Evolutionary conservation across 1,139 yeast species (phyloP).

Genomic region (Ogataea hybrid): DNA sequence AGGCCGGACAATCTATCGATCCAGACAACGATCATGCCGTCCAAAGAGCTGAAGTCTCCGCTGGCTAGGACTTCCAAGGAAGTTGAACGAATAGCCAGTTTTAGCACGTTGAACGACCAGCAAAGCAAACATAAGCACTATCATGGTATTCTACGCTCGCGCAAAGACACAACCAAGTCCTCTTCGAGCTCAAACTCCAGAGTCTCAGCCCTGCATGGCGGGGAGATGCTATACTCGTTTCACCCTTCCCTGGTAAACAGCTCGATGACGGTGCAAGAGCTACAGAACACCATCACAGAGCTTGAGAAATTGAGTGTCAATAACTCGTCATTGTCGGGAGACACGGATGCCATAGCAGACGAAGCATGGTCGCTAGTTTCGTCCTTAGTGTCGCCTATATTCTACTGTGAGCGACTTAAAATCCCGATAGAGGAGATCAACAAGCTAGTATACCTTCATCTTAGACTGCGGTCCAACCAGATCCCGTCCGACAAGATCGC

Average conservation of each 20-base stretch:
- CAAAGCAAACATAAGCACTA: conserved; percentile 24
- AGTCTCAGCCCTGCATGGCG: conserved; percentile 16
- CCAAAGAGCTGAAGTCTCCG: conserved; percentile 36
- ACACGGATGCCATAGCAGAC: conserved; percentile 45
- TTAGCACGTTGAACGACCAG: conserved; percentile 12
- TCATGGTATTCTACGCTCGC: conserved; percentile 27
- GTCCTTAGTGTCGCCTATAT: conserved; percentile 44
- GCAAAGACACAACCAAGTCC: conserved; percentile 31
- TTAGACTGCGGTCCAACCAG: conserved; percentile 38
- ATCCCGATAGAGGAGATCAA: conserved; percentile 59
- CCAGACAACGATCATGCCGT: conserved; percentile 26
- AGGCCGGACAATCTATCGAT: conserved; percentile 28
- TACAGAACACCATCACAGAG: conserved; percentile 27
- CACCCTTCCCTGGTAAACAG: conserved; percentile 21
- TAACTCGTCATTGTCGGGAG: conserved; percentile 33
- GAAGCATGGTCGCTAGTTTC: conserved; percentile 49
- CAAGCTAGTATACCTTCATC: conserved; percentile 45
- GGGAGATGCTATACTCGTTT: conserved; percentile 27
- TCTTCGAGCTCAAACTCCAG: conserved; percentile 31
- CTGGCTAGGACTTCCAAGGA: conserved; percentile 42
- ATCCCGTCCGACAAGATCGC: conserved; percentile 7
- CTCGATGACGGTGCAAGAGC: conserved; percentile 25
- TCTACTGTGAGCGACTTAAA: conserved; percentile 45
- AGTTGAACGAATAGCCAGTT: conserved; percentile 38
- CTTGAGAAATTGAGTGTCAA: conserved; percentile 27